Evolutionary conservation across 2,329 filamentous ascomycete species (phyloP), one percentile per base, ranked within the genome.

Genomic region (Biscogniauxia sp.): DNA sequence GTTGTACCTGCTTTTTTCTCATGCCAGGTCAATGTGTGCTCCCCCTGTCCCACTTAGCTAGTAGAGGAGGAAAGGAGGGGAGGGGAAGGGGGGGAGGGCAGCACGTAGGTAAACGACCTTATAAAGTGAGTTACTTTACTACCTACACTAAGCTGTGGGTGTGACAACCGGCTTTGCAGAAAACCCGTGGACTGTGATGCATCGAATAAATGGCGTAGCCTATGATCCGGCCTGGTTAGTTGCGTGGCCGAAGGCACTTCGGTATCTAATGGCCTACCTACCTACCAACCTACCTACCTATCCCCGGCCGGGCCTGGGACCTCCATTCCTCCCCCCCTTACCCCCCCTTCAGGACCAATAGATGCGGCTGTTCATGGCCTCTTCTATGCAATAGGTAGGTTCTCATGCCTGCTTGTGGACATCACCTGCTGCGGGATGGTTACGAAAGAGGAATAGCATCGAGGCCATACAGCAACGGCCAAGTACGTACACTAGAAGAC

Each of bases 1-100:
- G 37, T 45, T 32, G 70, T 71, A 70, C 69, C 69, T 71, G 69
- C 68, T 70, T 70, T 32, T 64, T 70, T 32, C 63, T 70, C 51
- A 63, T 62, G 62, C 60, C 60, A 25, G 54, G 58, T 65, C 61
- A 52, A 66, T 66, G 68, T 66, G 68, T 64, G 62, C 61, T n/a
- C 62, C 61, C 53, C 56, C 59, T 61, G 51, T 54, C 49, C 62
- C 55, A 58, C 13, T 55, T 52, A n/a, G n/a, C 62, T 56, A 59
- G 7, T 3, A 45, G 5, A 45, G 37, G 37, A 37, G 32, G 32
- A 23, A 23, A 23, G 23, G 23, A 23, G 23, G 23, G 23, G 28
- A 13, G 7, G 28, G 28, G 28, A 32, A 7, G 11, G 2, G 37
- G 5, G 15, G 37, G 37, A 32, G 59, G 55, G 59, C 62, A 56